Evolutionary conservation across 495 filamentous ascomycete species (phyloP).

Genomic region (Daldinia decipiens): DNA sequence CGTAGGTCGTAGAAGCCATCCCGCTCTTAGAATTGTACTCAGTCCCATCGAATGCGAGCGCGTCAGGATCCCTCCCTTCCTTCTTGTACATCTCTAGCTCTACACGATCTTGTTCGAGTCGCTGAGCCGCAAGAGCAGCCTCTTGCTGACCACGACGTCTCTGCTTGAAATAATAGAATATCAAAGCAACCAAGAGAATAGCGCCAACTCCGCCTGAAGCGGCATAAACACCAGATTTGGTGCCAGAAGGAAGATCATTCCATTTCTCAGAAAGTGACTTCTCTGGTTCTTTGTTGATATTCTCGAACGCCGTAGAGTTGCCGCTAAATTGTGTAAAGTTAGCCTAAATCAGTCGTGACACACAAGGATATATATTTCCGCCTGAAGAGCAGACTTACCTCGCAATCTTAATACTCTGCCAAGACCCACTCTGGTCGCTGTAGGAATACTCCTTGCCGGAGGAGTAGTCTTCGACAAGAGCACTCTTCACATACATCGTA

Average conservation of each 20-base stretch:
- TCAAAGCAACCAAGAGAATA: conserved; percentile 57
- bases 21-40: conserved; percentile 54
- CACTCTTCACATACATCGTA: conserved; percentile 78
- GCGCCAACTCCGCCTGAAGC: conserved; percentile 62
- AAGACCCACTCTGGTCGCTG: conserved; percentile 70
- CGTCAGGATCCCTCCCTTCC: conserved; percentile 58
- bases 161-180: conserved; percentile 73
- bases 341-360: not conserved
- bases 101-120: conserved; percentile 66
- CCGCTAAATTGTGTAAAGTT: conserved; percentile 57
- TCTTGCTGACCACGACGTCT: conserved; percentile 72
- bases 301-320: conserved; percentile 67
- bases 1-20: conserved; percentile 43
- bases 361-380: not conserved
- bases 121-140: conserved; percentile 64
- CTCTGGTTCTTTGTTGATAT: conserved; percentile 53
- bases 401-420: conserved; percentile 75
- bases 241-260: conserved; percentile 61
- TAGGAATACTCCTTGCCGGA: conserved; percentile 75
- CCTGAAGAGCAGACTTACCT: conserved; percentile 56
- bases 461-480: conserved; percentile 72
- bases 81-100: conserved; percentile 68
- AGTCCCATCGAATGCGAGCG: conserved; percentile 51
- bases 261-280: conserved; percentile 66
- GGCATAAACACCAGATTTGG: conserved; percentile 71